A percentile compares a stretch with the other conserved stretches of the same genome.
Evolutionary conservation across 2,329 filamentous ascomycete genomes (phyloP).

Genomic region (Microdochium trichocladiopsis): DNA sequence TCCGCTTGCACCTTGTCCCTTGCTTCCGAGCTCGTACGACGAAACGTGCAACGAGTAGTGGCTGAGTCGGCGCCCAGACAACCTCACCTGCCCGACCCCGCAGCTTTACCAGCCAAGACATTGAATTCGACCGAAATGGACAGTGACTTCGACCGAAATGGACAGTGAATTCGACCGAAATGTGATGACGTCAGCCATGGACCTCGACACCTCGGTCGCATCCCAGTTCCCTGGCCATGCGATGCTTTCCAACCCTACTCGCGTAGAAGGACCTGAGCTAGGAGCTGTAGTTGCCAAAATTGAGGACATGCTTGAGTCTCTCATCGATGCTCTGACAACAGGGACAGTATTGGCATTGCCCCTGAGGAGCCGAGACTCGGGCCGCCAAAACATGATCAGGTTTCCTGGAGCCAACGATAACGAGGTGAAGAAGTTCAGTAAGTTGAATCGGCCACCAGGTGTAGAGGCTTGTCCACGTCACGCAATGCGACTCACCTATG

Average conservation of each 20-base stretch:
- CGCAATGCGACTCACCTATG: not conserved
- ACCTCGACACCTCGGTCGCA: too few relatives aligned
- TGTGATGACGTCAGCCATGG: too few relatives aligned
- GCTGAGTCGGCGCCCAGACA: too few relatives aligned
- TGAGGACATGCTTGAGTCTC: slow-evolving; percentile 44
- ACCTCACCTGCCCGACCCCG: too few relatives aligned
- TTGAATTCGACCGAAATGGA: too few relatives aligned
- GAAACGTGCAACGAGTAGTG: too few relatives aligned
- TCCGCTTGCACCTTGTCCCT: too few relatives aligned
- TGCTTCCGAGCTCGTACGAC: too few relatives aligned
- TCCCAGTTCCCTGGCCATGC: slow-evolving; percentile 4
- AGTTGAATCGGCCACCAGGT: slow-evolving; percentile 6
- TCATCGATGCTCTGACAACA: slow-evolving; percentile 40
- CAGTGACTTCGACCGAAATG: too few relatives aligned
- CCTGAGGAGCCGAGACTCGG: slow-evolving; percentile 28
- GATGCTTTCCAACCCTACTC: slow-evolving; percentile 20
- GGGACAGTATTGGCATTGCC: slow-evolving; percentile 38
- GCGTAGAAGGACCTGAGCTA: not conserved
- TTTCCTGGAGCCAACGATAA: slow-evolving; percentile 12
- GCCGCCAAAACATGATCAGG: slow-evolving; percentile 10
- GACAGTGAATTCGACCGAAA: too few relatives aligned
- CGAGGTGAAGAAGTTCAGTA: slow-evolving; percentile 19
- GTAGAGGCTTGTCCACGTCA: slow-evolving; percentile 2
- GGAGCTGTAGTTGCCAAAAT: slow-evolving; percentile 39
- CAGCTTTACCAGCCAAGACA: too few relatives aligned